These are phyloP conservation scores for Globisporangium irregulare DNA, from an alignment of 352 stramenopile genomes.

Conservation along the genomic window DNA sequence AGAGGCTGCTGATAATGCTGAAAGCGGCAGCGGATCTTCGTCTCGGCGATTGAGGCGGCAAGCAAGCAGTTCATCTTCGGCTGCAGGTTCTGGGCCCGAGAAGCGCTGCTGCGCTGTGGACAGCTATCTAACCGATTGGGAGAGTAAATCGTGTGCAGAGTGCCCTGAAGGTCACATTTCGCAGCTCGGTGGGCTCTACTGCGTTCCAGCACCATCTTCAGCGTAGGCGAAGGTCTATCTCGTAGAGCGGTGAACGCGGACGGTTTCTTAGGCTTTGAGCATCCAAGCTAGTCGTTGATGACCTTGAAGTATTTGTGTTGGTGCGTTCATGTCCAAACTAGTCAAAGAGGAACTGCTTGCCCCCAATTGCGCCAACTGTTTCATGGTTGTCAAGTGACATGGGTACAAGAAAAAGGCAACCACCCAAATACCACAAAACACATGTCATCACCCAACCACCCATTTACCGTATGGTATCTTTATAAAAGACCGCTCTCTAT, in stretches of 20 bases:
- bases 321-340: neutral
- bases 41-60: constrained; percentile 1
- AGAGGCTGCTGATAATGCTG: neutral
- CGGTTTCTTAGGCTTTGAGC: too few species aligned
- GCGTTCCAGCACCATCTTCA: neutral
- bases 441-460: too few species aligned
- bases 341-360: neutral
- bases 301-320: too few species aligned
- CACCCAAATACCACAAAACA: neutral
- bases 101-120: neutral
- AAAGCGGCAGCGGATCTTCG: neutral
- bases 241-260: too few species aligned
- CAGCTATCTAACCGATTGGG: neutral
- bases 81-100: neutral
- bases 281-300: too few species aligned
- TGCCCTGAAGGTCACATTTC: neutral
- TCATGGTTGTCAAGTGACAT: neutral
- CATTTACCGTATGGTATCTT: too few species aligned
- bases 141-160: neutral
- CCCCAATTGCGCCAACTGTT: neutral
- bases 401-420: neutral
- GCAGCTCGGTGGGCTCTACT: constrained; percentile 3
- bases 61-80: neutral
- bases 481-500: neutral
- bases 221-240: neutral